Evolutionary conservation across 768 basidiomycete species (phyloP), one percentile per base, ranked within the genome.

Genomic region (Suillus clintonianus): DNA sequence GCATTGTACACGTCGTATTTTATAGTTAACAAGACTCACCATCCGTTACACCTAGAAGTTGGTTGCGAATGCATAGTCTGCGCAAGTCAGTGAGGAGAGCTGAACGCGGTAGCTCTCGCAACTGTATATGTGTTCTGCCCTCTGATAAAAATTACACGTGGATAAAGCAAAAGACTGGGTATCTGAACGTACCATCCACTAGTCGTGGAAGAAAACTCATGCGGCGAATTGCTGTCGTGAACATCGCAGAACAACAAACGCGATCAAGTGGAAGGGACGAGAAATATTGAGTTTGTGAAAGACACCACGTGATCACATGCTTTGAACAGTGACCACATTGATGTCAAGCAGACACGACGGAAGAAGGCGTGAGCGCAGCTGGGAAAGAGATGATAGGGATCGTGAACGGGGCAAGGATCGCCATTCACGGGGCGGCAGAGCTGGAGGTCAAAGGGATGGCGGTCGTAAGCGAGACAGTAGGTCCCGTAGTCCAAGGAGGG

Each of bases 291-390:
- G 7, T 50, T 48, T 42, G 15, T 22, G 55, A 9, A 32, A 15
- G 45, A 45, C 27, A 27, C 70, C 74, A 75, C 69, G 74, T 76
- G 76, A 75, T 64, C 53, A 3, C 1, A 32, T 45, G n/a, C 41
- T 32, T 53, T 65, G 63, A 75, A 41, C 78, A 84, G 34, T 71
- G 71, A 61, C 86, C 53, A 62, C 69, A 66, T n/a, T n/a, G n/a
- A 87, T 90, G 88, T 85, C 88, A 66, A 86, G 85, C 61, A 85
- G 85, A 66, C 62, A 76, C 50, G 85, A 86, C 65, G 74, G 82
- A 68, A 81, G 85, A 71, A 77, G 83, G 72, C 83, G 85, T 64
- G 88, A 89, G 69, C 76, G 87, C 67, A 88, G 87, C 70, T 86
- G 87, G 85, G 88, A 89, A 64, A 81, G 77, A 37, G 78, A 77